Conservation (phyloP, 345 rosid genomes). For the Moringa oleifera region DNA sequence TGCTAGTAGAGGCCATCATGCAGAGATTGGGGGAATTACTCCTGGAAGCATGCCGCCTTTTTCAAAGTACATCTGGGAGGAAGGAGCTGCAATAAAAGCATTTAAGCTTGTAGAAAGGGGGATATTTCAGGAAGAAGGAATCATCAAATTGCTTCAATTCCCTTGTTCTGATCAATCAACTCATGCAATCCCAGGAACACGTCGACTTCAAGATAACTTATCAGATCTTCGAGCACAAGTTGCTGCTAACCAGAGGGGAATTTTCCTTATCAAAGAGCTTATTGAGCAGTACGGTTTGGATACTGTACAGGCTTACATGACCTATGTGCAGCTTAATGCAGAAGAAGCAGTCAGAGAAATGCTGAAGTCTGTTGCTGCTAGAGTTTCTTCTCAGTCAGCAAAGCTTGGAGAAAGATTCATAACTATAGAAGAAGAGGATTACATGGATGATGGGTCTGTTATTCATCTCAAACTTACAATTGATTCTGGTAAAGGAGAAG, state of each 20-base stretch:
- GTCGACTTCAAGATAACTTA: slow-evolving; percentile 81
- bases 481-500: slow-evolving; percentile 71
- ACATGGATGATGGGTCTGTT: slow-evolving; percentile 90
- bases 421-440: slow-evolving; percentile 76
- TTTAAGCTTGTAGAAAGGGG: slow-evolving; percentile 91
- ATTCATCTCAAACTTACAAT: slow-evolving; percentile 74
- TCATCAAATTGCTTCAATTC: slow-evolving; percentile 58
- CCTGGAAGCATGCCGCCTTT: slow-evolving; percentile 99
- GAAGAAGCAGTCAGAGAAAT: slow-evolving; percentile 94
- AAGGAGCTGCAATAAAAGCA: slow-evolving; percentile 95
- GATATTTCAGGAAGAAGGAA: slow-evolving; percentile 86
- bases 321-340: slow-evolving; percentile 78
- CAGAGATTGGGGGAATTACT: slow-evolving; percentile 97
- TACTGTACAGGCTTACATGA: slow-evolving; percentile 95
- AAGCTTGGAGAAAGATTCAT: slow-evolving; percentile 25
- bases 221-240: slow-evolving; percentile 97
- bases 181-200: slow-evolving; percentile 69
- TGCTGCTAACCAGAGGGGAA: slow-evolving; percentile 97
- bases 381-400: slow-evolving; percentile 37
- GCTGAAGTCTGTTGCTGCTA: slow-evolving; percentile 79
- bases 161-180: slow-evolving; percentile 49
- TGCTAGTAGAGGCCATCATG: slow-evolving; percentile 97
- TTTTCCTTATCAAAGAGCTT: slow-evolving; percentile 75
- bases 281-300: slow-evolving; percentile 79
- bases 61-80: slow-evolving; percentile 92